Percentiles rank a stretch among this genome's conserved stretches.
Conservation (phyloP, 208 protist genomes). For the Wallacemonas sp. region DNA sequence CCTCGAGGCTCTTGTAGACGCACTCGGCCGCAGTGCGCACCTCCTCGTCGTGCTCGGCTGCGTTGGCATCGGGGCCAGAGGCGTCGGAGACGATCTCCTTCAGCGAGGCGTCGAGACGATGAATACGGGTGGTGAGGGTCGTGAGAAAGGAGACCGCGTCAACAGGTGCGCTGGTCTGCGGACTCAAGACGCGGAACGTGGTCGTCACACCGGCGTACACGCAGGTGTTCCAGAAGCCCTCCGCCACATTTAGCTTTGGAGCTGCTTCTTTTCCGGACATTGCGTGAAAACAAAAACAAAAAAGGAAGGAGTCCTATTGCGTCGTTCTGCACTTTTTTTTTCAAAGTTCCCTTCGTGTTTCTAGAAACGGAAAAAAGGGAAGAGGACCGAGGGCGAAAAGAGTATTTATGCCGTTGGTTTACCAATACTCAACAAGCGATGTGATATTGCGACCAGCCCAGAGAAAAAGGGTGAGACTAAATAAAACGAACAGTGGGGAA, state of each 20-base stretch:
- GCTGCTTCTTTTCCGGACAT: not conserved
- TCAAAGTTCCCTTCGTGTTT: no score
- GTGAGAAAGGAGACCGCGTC: conserved; percentile 23
- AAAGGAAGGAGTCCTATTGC: no score
- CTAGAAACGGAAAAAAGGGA: no score
- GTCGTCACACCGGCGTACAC: conserved; percentile 28
- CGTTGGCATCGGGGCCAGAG: not conserved
- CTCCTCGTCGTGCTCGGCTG: conserved; percentile 14
- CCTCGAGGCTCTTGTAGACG: conserved; percentile 54
- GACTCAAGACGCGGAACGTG: conserved; percentile 45
- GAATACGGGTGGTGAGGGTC: not conserved
- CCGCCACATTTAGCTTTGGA: conserved; percentile 25
- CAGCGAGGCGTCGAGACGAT: conserved; percentile 11
- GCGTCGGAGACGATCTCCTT: conserved; percentile 17
- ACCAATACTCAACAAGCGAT: no score
- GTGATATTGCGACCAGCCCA: no score
- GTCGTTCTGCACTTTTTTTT: no score
- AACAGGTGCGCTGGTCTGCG: conserved; percentile 24
- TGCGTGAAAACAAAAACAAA: conserved; percentile 15
- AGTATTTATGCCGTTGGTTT: no score
- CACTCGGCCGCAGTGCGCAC: conserved; percentile 22
- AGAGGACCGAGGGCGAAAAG: no score
- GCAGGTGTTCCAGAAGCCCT: conserved; percentile 39
- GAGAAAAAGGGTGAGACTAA: not conserved
- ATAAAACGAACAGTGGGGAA: not conserved